Base-by-base conservation (phyloP, 129 eudicot species). In the Tanacetum coccineum region DNA sequence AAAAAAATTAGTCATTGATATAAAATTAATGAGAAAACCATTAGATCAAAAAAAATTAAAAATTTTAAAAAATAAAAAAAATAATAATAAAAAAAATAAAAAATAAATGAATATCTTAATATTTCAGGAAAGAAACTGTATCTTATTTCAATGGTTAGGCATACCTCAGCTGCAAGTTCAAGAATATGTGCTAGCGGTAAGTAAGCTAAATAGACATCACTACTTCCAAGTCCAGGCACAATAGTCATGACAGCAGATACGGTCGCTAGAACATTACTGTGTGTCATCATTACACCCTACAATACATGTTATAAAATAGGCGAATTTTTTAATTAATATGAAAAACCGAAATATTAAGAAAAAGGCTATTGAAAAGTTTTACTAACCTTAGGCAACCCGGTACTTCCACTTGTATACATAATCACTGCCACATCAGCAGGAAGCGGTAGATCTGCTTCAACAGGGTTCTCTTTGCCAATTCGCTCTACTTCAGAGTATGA, bases 211-310 rank as follows among this genome's bases (percentile, higher is more conserved):
- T 93, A 93, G 63, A 93, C 89, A 79, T 93, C 98, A 44, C 80
- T 69, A 70, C 40, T 46, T 58, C 88, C 88, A 56, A 93, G 92
- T 45, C 85, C 84, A 51, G 98, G 98, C 61, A 93, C 91, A 84
- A 88, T 84, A 5, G 91, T 88, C 96, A 88, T 82, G 22, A 93
- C 95, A 71, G 98, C 96, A 62, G 96, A 88, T 54, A 78, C 85
- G 51, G 98, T 93, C 32, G 98, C 96, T 78, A 93, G 78, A 64
- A 93, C 81, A 50, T 93, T 93, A 65, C 92, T 71, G 69, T 93
- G 98, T 50, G 98, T 88, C 95, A 93, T 93, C 96, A 88, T 88
- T 32, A 93, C 98, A 73, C 98, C 98, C 98, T 93, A 81, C 66
- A 75, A n/a, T 6, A 9, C 22, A 19, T 19, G 30, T 49, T 49